These are phyloP conservation scores for Rhizopogon roseolus DNA, from an alignment of 768 basidiomycete genomes.

Conservation along the genomic window DNA sequence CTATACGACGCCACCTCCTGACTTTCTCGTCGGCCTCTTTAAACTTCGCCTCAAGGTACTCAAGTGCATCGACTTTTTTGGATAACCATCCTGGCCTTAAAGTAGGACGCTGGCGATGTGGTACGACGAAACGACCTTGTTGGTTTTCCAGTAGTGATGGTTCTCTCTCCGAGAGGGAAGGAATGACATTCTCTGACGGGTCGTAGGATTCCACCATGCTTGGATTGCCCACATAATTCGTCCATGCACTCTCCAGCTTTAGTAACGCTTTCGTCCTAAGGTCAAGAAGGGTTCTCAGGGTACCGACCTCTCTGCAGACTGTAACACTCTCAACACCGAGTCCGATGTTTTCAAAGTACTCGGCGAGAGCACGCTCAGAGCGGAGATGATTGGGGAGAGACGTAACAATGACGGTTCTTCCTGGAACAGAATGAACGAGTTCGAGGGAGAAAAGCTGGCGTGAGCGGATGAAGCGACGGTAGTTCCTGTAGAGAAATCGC, in stretches of 20 bases:
- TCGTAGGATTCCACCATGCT: constrained; percentile 81
- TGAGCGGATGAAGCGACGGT: constrained; percentile 80
- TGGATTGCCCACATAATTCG: constrained; percentile 90
- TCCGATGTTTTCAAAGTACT: constrained; percentile 90
- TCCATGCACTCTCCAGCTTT: constrained; percentile 81
- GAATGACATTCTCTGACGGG: constrained; percentile 52
- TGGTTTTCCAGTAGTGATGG: constrained; percentile 49
- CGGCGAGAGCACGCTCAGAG: constrained; percentile 80
- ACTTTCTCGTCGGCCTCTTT: constrained; percentile 80
- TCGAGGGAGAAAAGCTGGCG: constrained; percentile 94
- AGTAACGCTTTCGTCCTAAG: constrained; percentile 76
- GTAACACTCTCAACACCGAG: constrained; percentile 90
- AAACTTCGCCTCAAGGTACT: constrained; percentile 80
- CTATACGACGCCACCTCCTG: constrained; percentile 60
- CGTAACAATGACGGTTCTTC: constrained; percentile 87
- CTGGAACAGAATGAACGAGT: constrained; percentile 90
- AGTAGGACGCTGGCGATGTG: constrained; percentile 72
- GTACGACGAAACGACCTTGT: constrained; percentile 58
- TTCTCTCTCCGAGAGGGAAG: constrained; percentile 45
- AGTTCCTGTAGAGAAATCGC: constrained; percentile 85
- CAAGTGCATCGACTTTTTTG: constrained; percentile 81
- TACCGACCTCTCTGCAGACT: constrained; percentile 78
- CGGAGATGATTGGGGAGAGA: constrained; percentile 81
- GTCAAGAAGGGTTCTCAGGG: constrained; percentile 69
- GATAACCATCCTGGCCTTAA: constrained; percentile 72